Evolutionary conservation across 1,284 basidiomycete genomes (phyloP).

Genomic region (Melampsora americana): DNA sequence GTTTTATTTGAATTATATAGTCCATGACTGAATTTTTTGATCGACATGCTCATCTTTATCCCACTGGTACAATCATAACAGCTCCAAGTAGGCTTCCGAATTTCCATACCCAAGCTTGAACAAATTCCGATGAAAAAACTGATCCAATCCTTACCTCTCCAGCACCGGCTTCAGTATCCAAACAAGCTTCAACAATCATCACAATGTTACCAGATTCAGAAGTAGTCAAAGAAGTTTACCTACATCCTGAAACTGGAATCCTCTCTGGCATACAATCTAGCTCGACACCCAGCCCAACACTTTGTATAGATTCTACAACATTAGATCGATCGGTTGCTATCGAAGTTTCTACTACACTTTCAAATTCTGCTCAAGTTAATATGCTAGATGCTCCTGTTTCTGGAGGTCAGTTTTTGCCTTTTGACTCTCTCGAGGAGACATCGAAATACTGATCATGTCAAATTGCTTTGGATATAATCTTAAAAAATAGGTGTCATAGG

Average conservation of each 20-base stretch:
- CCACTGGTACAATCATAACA: neutral
- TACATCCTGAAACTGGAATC: slow-evolving; percentile 62
- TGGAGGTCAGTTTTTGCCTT: slow-evolving; percentile 62
- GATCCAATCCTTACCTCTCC: neutral
- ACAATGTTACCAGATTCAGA: slow-evolving; percentile 85
- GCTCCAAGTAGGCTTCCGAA: slow-evolving; percentile 14
- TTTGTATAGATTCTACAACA: slow-evolving; percentile 84
- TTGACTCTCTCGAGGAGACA: neutral
- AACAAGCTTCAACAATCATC: slow-evolving; percentile 66
- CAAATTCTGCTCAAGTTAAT: slow-evolving; percentile 59
- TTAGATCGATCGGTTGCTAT: slow-evolving; percentile 65
- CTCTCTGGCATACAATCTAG: slow-evolving; percentile 54
- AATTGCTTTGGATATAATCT: neutral
- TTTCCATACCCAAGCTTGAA: no score
- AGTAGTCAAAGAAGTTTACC: slow-evolving; percentile 71
- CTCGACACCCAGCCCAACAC: slow-evolving; percentile 55
- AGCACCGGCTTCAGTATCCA: slow-evolving; percentile 56
- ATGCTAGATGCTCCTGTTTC: slow-evolving; percentile 90
- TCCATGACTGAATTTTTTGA: slow-evolving; percentile 27
- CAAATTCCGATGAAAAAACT: neutral
- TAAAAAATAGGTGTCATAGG: slow-evolving; percentile 70
- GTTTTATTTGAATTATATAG: neutral
- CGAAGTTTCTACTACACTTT: slow-evolving; percentile 51
- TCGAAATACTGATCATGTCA: neutral
- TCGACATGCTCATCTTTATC: neutral